A percentile compares a stretch with the other conserved stretches of the same genome.
Conservation (phyloP, 768 basidiomycete genomes). For the Leucocoprinus leucothites region DNA sequence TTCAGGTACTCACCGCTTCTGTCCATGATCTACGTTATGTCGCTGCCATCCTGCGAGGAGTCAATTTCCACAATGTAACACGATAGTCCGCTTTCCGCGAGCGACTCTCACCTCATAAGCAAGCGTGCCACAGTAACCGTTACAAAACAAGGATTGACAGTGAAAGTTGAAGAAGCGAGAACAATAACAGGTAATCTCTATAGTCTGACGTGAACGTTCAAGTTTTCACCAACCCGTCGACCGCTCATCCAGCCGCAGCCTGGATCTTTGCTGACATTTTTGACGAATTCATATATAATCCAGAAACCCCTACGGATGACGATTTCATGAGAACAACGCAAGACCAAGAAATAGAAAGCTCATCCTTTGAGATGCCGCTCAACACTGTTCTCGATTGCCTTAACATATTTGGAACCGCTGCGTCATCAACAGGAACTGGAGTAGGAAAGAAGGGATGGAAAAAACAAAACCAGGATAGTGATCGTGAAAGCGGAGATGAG, state of each 20-base stretch:
- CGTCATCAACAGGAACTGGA: slow-evolving; percentile 21
- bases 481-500: slow-evolving; percentile 36
- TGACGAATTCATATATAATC: slow-evolving; percentile 17
- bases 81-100: not conserved
- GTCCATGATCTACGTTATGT: slow-evolving; percentile 83
- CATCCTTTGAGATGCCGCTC: slow-evolving; percentile 80
- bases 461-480: slow-evolving; percentile 43
- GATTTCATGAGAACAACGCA: slow-evolving; percentile 1
- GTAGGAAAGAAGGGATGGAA: slow-evolving; percentile 47
- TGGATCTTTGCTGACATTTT: not conserved
- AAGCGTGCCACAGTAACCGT: slow-evolving; percentile 77
- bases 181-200: slow-evolving; percentile 65
- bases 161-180: slow-evolving; percentile 84
- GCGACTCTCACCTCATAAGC: slow-evolving; percentile 8
- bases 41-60: slow-evolving; percentile 72
- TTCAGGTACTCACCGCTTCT: slow-evolving; percentile 63
- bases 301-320: slow-evolving; percentile 18
- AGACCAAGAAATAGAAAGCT: slow-evolving; percentile 29
- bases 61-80: slow-evolving; percentile 73
- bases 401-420: slow-evolving; percentile 88
- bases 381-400: slow-evolving; percentile 85
- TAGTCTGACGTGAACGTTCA: not conserved
- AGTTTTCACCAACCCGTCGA: not conserved
- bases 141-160: slow-evolving; percentile 63
- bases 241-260: not conserved